Conservation (phyloP, 148 eudicot species). For the Bassia scoparia region DNA sequence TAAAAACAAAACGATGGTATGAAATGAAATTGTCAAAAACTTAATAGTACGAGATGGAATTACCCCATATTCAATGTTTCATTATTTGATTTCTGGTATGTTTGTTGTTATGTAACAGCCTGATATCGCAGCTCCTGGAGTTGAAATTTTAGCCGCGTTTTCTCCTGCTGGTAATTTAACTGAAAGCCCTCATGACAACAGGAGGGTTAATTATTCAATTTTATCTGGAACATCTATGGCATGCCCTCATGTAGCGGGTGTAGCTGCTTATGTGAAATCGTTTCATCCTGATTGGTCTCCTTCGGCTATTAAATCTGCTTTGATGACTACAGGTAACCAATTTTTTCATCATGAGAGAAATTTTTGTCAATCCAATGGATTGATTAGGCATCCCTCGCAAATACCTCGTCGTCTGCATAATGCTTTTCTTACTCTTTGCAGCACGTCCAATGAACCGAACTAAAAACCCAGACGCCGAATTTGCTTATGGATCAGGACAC, state of each 20-base stretch:
- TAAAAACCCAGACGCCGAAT: constrained; percentile 36
- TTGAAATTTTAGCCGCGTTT: constrained; percentile 55
- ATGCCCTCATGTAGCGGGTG: constrained; percentile 73
- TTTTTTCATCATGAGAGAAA: no score
- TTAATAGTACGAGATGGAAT: no score
- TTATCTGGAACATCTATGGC: constrained; percentile 68
- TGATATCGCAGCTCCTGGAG: constrained; percentile 74
- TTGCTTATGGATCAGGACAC: constrained; percentile 61
- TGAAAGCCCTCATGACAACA: background rate
- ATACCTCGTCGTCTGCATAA: no score
- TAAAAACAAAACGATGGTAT: no score
- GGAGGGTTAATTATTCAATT: constrained; percentile 33
- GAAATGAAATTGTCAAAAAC: no score
- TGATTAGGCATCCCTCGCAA: no score
- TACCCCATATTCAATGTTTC: no score
- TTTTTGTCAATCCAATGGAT: no score
- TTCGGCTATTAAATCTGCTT: constrained; percentile 60
- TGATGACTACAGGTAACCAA: constrained; percentile 60
- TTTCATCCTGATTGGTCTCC: constrained; percentile 70
- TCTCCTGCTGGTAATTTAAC: constrained; percentile 32
- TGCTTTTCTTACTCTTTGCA: constrained; percentile 10
- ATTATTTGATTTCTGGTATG: background rate
- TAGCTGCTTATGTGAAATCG: constrained; percentile 48
- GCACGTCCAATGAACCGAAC: constrained; percentile 34
- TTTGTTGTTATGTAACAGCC: constrained; percentile 40